phyloP scores from a whole-genome alignment of 1,284 basidiomycete genomes.

The Cryptococcus neoformans region DNA sequence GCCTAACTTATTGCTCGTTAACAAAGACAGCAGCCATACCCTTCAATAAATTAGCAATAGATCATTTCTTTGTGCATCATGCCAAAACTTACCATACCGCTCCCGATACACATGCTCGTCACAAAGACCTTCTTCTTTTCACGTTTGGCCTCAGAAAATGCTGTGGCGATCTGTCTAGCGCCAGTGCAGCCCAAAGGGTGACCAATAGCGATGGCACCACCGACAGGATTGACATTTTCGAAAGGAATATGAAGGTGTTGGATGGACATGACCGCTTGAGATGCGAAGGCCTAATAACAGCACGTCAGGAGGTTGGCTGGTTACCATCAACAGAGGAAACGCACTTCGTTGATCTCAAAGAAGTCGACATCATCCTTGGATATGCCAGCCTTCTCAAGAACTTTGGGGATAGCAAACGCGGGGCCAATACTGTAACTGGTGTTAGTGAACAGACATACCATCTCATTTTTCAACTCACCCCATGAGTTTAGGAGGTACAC shows the following conservation, averaged over 20 bases:
- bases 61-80: background rate
- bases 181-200: constrained; percentile 72
- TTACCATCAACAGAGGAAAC: too few species aligned
- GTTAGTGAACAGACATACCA: constrained; percentile 6
- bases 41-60: constrained; percentile 13
- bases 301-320: constrained; percentile 3
- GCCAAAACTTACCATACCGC: constrained; percentile 76
- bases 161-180: constrained; percentile 81
- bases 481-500: constrained; percentile 84
- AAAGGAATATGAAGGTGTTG: constrained; percentile 68
- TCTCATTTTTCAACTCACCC: constrained; percentile 51
- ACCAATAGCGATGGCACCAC: constrained; percentile 84
- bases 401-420: constrained; percentile 84
- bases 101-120: constrained; percentile 94
- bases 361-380: constrained; percentile 78
- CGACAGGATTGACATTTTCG: constrained; percentile 84
- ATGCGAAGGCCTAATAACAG: constrained; percentile 64
- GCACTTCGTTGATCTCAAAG: constrained; percentile 71
- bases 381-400: constrained; percentile 70
- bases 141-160: constrained; percentile 73
- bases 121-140: constrained; percentile 80
- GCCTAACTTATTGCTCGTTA: constrained; percentile 39
- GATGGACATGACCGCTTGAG: constrained; percentile 78
- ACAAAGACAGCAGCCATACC: constrained; percentile 54
- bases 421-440: constrained; percentile 63